Conservation (phyloP, 768 basidiomycete species). For the Brasilioporus rufonigricans region DNA sequence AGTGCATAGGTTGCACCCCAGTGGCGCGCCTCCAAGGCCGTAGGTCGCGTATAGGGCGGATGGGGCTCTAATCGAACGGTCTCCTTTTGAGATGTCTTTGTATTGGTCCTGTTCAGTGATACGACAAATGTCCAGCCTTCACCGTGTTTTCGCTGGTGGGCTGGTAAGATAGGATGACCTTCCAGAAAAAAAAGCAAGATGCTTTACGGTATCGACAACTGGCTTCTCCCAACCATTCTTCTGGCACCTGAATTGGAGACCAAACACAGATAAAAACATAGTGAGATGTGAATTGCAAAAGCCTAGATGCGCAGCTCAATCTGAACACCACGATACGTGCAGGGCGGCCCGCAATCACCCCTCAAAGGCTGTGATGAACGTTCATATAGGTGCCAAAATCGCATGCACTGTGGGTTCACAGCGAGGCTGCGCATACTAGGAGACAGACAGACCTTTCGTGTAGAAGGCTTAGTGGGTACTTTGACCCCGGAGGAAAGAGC, state of each 20-base stretch:
- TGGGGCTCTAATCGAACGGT: conserved; percentile 71
- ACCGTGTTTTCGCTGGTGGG: conserved; percentile 42
- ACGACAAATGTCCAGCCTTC: conserved; percentile 65
- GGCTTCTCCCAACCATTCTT: conserved; percentile 90
- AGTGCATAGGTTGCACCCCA: conserved; percentile 89
- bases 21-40: conserved; percentile 82
- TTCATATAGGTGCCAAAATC: background rate
- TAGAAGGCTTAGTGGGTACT: conserved; percentile 76
- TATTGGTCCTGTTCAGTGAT: conserved; percentile 62
- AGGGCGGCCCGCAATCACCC: no score
- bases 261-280: background rate
- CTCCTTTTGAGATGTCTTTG: conserved; percentile 69
- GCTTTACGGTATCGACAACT: conserved; percentile 64
- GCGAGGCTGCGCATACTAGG: background rate
- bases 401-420: background rate
- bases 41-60: conserved; percentile 62
- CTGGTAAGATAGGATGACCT: conserved; percentile 6
- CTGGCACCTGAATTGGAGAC: conserved; percentile 63
- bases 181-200: background rate
- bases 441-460: conserved; percentile 60
- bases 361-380: background rate
- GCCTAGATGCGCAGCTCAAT: background rate
- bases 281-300: background rate
- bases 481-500: conserved; percentile 81
- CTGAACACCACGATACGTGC: background rate